Conservation (phyloP, 306 rosid genomes). For the Vachellia collinsii region DNA sequence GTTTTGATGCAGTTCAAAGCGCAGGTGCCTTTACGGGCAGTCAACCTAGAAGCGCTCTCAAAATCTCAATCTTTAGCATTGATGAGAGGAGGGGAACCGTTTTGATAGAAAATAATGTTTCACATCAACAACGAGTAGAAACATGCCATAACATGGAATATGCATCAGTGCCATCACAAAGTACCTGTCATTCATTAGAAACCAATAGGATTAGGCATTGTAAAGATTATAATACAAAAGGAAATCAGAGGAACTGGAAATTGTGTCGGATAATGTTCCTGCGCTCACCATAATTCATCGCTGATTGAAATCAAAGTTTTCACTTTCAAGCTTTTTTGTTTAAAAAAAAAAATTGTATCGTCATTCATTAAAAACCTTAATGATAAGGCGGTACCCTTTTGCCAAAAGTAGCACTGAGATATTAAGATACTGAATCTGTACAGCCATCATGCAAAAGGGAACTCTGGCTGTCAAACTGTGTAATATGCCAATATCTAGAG, state of each 20-base stretch:
- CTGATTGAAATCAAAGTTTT: background rate
- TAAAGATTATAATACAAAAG: background rate
- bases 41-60: background rate
- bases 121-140: slow-evolving; percentile 43
- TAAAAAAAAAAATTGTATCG: background rate
- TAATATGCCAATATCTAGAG: background rate
- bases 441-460: background rate
- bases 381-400: slow-evolving; percentile 1
- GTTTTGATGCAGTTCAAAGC: background rate
- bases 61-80: slow-evolving; percentile 36
- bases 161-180: slow-evolving; percentile 48
- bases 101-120: slow-evolving; percentile 44
- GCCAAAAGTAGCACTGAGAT: slow-evolving; percentile 1
- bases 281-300: background rate
- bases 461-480: background rate
- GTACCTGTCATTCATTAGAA: slow-evolving; percentile 42
- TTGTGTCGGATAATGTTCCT: slow-evolving; percentile 9
- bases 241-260: background rate
- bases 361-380: slow-evolving; percentile 7
- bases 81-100: slow-evolving; percentile 50
- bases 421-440: slow-evolving; percentile 1
- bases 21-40: background rate
- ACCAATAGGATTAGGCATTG: slow-evolving; percentile 21
- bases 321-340: background rate
- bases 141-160: slow-evolving; percentile 54